A percentile compares a stretch with the other conserved stretches of the same genome.
These are phyloP conservation scores for Rhodotorula sp. DNA, from an alignment of 1,284 basidiomycete genomes.

Conservation along the genomic window DNA sequence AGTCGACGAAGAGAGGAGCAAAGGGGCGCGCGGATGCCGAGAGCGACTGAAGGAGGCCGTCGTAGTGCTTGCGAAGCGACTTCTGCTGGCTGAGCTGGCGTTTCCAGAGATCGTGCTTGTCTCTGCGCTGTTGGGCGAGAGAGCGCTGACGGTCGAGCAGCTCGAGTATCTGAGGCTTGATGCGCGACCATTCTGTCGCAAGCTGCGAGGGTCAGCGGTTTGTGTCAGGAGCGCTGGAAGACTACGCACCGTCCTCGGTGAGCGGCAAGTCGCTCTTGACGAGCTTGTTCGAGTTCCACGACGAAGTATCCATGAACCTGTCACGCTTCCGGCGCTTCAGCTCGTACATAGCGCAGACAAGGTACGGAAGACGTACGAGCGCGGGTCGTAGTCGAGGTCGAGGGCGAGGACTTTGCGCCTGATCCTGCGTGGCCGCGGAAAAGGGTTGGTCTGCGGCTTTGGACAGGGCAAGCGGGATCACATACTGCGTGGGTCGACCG, in stretches of 20 bases:
- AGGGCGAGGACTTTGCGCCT: neutral
- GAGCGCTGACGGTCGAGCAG: neutral
- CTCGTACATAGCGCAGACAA: neutral
- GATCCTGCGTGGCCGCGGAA: neutral
- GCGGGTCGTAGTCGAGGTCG: neutral
- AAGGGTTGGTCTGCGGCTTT: neutral
- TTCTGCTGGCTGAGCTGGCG: neutral
- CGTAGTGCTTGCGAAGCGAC: constrained; percentile 5
- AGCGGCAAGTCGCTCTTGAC: neutral
- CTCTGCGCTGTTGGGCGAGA: neutral
- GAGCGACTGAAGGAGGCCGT: neutral
- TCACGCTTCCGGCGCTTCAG: neutral
- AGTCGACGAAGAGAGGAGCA: constrained; percentile 15
- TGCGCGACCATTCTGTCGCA: neutral
- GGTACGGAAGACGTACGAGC: too few species aligned
- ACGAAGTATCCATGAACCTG: neutral
- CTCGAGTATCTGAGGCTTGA: neutral
- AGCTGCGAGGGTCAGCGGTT: neutral
- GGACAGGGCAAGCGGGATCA: neutral
- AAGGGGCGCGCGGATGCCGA: neutral
- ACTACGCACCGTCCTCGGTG: constrained; percentile 7
- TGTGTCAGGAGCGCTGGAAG: too few species aligned
- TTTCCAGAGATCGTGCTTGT: neutral
- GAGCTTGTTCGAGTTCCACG: neutral
- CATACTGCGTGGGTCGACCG: too few species aligned